Conservation (phyloP, 768 basidiomycete species). For the Boletellus ananiceps region DNA sequence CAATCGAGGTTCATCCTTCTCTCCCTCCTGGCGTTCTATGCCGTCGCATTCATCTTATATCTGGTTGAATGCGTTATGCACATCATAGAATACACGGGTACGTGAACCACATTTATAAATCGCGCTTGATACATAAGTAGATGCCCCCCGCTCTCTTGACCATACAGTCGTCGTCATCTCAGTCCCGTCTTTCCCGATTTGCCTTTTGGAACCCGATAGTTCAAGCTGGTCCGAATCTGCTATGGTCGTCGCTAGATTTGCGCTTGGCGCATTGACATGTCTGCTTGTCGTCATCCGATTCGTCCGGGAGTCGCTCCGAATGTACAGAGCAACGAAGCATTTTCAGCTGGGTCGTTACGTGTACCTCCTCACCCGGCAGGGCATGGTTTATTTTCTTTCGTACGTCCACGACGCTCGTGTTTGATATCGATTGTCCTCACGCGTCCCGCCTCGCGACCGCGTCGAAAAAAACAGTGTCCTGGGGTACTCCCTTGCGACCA, state of each 20-base stretch:
- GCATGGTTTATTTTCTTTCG: not conserved
- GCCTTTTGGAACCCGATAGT: not conserved
- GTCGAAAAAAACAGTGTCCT: no score
- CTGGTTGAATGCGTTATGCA: not conserved
- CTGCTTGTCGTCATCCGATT: not conserved
- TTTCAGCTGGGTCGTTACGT: not conserved
- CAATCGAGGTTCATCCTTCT: not conserved
- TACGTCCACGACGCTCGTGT: not conserved
- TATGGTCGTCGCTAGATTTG: not conserved
- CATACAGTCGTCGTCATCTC: not conserved
- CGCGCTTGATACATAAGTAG: not conserved
- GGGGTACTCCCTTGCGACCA: no score
- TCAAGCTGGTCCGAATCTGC: not conserved
- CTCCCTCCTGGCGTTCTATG: not conserved
- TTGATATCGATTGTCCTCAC: no score
- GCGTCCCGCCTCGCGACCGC: no score
- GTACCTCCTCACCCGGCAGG: not conserved
- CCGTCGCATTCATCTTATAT: not conserved
- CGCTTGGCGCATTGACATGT: not conserved
- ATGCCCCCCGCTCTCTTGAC: not conserved
- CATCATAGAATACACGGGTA: not conserved
- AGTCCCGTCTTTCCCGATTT: not conserved
- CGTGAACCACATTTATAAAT: not conserved
- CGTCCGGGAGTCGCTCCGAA: not conserved
- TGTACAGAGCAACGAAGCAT: not conserved